Percentiles rank a stretch among this genome's conserved stretches.
phyloP scores from a whole-genome alignment of 495 filamentous ascomycete genomes.

The Penicillium malachiteum region DNA sequence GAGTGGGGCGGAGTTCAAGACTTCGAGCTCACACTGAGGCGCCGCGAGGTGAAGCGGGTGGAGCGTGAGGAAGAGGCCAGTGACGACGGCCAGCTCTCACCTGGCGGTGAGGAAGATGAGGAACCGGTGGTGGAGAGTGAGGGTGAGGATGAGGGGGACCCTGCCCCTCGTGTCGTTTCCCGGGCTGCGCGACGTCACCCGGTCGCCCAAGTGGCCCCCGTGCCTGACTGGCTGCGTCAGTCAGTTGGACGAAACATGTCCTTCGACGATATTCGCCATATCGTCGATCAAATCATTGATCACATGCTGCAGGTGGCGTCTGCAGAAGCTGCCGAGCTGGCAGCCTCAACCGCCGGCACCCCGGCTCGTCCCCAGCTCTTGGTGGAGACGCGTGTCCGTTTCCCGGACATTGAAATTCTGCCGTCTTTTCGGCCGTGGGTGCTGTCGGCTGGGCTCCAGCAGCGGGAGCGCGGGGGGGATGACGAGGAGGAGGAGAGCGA shows the following conservation, averaged over 20 bases:
- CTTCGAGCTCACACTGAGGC: slow-evolving; percentile 32
- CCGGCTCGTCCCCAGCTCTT: no score
- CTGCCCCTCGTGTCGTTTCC: no score
- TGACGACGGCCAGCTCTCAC: background rate
- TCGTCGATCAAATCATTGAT: slow-evolving; percentile 20
- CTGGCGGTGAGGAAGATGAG: no score
- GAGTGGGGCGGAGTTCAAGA: slow-evolving; percentile 53
- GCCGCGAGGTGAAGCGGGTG: slow-evolving; percentile 18
- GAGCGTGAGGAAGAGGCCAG: background rate
- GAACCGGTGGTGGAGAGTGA: no score
- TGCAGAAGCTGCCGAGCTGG: no score
- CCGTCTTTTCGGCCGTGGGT: slow-evolving; percentile 49
- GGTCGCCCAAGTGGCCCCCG: slow-evolving; percentile 21
- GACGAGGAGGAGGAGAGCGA: background rate
- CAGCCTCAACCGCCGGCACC: no score
- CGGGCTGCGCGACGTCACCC: slow-evolving; percentile 24
- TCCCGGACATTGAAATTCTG: slow-evolving; percentile 70
- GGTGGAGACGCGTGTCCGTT: slow-evolving; percentile 18
- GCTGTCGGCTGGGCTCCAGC: slow-evolving; percentile 5
- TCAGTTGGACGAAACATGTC: slow-evolving; percentile 27
- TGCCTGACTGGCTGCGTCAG: slow-evolving; percentile 34
- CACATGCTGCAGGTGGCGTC: no score
- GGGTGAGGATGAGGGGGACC: no score
- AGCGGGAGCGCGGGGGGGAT: background rate
- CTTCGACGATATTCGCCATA: slow-evolving; percentile 30